These are phyloP conservation scores for Tolypocladium album DNA, from an alignment of 2,329 filamentous ascomycete genomes.

Conservation along the genomic window DNA sequence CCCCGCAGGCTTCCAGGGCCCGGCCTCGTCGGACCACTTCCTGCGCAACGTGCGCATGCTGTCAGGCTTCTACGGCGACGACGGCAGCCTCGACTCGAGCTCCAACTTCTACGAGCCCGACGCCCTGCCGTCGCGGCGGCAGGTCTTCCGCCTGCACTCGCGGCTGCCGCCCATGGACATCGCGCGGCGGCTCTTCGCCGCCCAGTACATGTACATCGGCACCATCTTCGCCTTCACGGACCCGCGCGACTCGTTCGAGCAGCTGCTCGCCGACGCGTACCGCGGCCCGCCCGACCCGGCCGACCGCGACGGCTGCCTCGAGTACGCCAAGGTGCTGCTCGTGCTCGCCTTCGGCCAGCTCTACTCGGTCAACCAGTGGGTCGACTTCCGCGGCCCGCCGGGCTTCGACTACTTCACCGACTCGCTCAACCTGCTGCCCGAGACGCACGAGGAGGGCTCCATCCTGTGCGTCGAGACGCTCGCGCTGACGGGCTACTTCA, in stretches of 20 bases:
- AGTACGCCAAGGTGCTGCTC: slow-evolving; percentile 39
- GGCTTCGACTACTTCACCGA: slow-evolving; percentile 45
- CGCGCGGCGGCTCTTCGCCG: slow-evolving; percentile 36
- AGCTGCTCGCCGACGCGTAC: slow-evolving; percentile 32
- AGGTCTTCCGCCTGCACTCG: slow-evolving; percentile 12
- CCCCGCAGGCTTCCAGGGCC: slow-evolving; percentile 22
- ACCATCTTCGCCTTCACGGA: slow-evolving; percentile 45
- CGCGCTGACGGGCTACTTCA: slow-evolving; percentile 42
- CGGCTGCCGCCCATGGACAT: slow-evolving; percentile 38
- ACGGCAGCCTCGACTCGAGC: slow-evolving; percentile 18
- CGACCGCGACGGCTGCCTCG: slow-evolving; percentile 35
- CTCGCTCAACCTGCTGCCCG: slow-evolving; percentile 39
- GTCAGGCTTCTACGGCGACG: slow-evolving; percentile 21
- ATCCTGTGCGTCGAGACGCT: slow-evolving; percentile 44
- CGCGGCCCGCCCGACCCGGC: slow-evolving; percentile 26
- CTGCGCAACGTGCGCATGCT: slow-evolving; percentile 23
- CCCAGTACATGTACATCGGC: slow-evolving; percentile 45
- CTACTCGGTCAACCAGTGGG: slow-evolving; percentile 47
- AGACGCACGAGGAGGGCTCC: slow-evolving; percentile 43
- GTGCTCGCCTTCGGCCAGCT: slow-evolving; percentile 44
- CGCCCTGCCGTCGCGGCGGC: slow-evolving; percentile 20
- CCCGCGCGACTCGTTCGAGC: slow-evolving; percentile 31
- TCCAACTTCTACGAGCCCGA: slow-evolving; percentile 22
- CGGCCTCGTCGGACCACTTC: slow-evolving; percentile 26
- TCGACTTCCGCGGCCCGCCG: slow-evolving; percentile 38